Evolutionary conservation across 306 rosid species (phyloP).

Genomic region (Cicer bijugum): DNA sequence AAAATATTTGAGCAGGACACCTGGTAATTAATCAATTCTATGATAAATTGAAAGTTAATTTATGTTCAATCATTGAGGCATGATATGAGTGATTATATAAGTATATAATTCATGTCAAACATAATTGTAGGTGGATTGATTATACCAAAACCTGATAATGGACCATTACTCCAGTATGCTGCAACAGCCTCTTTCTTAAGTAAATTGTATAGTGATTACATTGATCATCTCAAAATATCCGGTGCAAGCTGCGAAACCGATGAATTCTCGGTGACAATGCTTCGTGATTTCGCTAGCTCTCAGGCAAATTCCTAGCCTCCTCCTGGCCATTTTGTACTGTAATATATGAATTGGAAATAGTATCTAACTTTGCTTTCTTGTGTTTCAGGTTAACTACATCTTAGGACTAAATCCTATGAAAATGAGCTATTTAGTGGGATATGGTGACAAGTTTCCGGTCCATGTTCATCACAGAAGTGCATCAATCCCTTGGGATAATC

Average conservation of each 20-base stretch:
- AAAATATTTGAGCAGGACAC: constrained; percentile 54
- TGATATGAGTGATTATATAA: not conserved
- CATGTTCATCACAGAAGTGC: constrained; percentile 85
- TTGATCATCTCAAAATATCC: constrained; percentile 53
- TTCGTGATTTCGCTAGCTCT: constrained; percentile 58
- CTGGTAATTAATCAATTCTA: constrained; percentile 57
- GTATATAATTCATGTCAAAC: constrained; percentile 36
- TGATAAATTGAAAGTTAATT: not conserved
- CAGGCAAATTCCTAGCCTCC: constrained; percentile 58
- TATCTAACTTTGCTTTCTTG: constrained; percentile 19
- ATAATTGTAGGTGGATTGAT: constrained; percentile 64
- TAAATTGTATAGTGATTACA: constrained; percentile 79
- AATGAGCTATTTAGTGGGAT: constrained; percentile 82
- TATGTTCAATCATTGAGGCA: not conserved
- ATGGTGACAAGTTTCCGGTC: constrained; percentile 63
- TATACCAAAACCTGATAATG: constrained; percentile 58
- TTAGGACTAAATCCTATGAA: constrained; percentile 81
- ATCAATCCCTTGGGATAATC: constrained; percentile 74
- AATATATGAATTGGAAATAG: constrained; percentile 6
- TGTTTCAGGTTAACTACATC: constrained; percentile 67
- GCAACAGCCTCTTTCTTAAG: constrained; percentile 83
- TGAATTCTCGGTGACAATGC: constrained; percentile 55
- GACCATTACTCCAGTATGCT: constrained; percentile 63
- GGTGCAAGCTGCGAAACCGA: constrained; percentile 52
- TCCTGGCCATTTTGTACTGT: not conserved